phyloP scores from a whole-genome alignment of 805 yeast genomes.

The Pichia californica region DNA sequence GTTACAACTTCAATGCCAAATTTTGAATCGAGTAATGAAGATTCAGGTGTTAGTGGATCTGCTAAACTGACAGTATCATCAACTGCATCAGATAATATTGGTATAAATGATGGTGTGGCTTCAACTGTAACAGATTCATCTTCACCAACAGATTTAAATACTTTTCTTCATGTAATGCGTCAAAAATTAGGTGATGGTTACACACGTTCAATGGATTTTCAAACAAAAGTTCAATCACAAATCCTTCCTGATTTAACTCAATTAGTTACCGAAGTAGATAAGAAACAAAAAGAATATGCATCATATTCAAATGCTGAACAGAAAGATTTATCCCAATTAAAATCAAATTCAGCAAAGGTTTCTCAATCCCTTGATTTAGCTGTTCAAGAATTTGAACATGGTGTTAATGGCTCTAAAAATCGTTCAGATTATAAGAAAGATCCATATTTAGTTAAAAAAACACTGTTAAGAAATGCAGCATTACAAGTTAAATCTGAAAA shows the following conservation, averaged over 20 bases:
- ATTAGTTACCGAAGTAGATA: slow-evolving; percentile 33
- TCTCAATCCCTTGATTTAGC: slow-evolving; percentile 19
- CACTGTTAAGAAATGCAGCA: slow-evolving; percentile 30
- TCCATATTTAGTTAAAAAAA: slow-evolving; percentile 40
- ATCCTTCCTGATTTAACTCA: slow-evolving; percentile 40
- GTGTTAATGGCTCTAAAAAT: slow-evolving; percentile 1
- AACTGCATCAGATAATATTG: not conserved
- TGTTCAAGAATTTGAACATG: slow-evolving; percentile 15
- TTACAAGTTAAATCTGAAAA: slow-evolving; percentile 42
- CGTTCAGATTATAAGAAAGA: slow-evolving; percentile 35
- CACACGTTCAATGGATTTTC: slow-evolving; percentile 34
- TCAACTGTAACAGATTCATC: not conserved
- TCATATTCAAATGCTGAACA: slow-evolving; percentile 31
- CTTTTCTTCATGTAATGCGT: slow-evolving; percentile 23
- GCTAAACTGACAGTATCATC: slow-evolving; percentile 10
- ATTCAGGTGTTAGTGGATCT: slow-evolving; percentile 22
- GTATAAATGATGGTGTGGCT: not conserved
- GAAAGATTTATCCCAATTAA: slow-evolving; percentile 34
- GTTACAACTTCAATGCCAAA: slow-evolving; percentile 21
- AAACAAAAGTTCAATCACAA: slow-evolving; percentile 30
- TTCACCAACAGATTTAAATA: slow-evolving; percentile 20
- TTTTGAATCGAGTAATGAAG: slow-evolving; percentile 23
- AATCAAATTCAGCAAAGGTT: slow-evolving; percentile 29
- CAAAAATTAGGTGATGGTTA: slow-evolving; percentile 27
- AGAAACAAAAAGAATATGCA: slow-evolving; percentile 37